Base-by-base conservation (phyloP, 2,329 filamentous ascomycete genomes). In the Huntiella omanensis region DNA sequence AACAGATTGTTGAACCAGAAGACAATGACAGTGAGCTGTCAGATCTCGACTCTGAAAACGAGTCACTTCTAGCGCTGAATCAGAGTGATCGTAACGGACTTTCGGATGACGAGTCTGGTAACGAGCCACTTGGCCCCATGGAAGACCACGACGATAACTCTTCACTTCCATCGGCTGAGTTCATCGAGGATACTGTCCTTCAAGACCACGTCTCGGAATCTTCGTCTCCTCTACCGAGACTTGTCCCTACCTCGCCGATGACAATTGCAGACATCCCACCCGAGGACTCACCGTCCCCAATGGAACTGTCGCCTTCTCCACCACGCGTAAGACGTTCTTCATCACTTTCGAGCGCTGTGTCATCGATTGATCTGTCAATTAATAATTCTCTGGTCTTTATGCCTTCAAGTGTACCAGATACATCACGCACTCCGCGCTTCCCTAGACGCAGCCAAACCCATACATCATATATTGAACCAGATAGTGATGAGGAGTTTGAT, bases 391-490 rank as follows among this genome's bases (percentile, higher is more conserved):
- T 43, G 33, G 40, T 10, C 11, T 34, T 17, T 16, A 33, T 33
- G 11, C 40, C 28, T 35, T 33, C 40, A 17, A 15, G 13, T 11
- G 15, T n/a, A 5, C 28, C 13, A 1, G 32, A 43, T 10, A 12
- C 12, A 11, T 43, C 32, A 10, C 28, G 28, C 16, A 34, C 28
- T 32, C 28, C 28, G 1, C 40, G 40, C 5, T 43, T 34, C 16
- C 40, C 40, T 34, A 13, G 40, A 34, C 32, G n/a, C 11, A 43
- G 40, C 17, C 32, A 43, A 11, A 34, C 40, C n/a, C 12, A 13
- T 8, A 43, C 12, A 35, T 43, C 40, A 11, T 43, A 43, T 43
- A 43, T 43, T 43, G 40, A 43, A 35, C 40, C 40, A 16, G 40
- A 43, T 7, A 43, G 28, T 11, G 40, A 43, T 43, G 33, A 32